Percentiles rank a stretch among this genome's conserved stretches.
phyloP scores from a whole-genome alignment of 768 basidiomycete species.

The Tulasnella sp. region DNA sequence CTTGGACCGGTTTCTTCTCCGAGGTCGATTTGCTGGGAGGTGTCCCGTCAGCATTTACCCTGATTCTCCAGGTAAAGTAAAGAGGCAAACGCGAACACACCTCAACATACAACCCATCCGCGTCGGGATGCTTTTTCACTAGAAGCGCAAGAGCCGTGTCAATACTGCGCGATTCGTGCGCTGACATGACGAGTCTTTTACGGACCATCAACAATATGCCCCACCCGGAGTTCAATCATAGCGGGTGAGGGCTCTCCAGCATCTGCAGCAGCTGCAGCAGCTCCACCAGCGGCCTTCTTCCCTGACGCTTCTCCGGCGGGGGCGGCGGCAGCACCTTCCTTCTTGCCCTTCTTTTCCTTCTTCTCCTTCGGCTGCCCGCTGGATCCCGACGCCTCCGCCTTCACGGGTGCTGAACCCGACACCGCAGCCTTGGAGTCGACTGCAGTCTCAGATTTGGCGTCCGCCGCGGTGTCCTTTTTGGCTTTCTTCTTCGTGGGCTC shows the following conservation, averaged over 20 bases:
- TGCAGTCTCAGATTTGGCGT: slow-evolving; percentile 35
- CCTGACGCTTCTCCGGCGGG: slow-evolving; percentile 39
- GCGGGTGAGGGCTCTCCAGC: slow-evolving; percentile 82
- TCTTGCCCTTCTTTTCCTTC: slow-evolving; percentile 45
- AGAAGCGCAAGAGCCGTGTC: not conserved
- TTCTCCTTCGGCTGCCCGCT: slow-evolving; percentile 41
- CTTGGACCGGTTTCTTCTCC: slow-evolving; percentile 93
- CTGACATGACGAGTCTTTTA: not conserved
- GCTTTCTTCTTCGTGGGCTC: slow-evolving; percentile 67
- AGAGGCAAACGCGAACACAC: slow-evolving; percentile 40
- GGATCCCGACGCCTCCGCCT: slow-evolving; percentile 34
- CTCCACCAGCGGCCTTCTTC: slow-evolving; percentile 35
- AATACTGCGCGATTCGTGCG: not conserved
- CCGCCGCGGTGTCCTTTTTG: slow-evolving; percentile 48
- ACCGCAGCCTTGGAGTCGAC: slow-evolving; percentile 35
- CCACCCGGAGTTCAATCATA: slow-evolving; percentile 96
- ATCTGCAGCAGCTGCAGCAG: slow-evolving; percentile 51
- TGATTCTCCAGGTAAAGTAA: slow-evolving; percentile 9
- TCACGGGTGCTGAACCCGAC: slow-evolving; percentile 21
- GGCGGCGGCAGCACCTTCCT: slow-evolving; percentile 43
- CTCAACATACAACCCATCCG: slow-evolving; percentile 96
- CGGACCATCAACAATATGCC: slow-evolving; percentile 85
- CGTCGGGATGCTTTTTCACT: slow-evolving; percentile 97
- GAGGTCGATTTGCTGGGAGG: slow-evolving; percentile 80
- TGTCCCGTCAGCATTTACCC: not conserved